Percentiles rank a stretch among this genome's conserved stretches.
Evolutionary conservation across 176 grass and related monocot species (phyloP).

Genomic region (Dactylis glomerata): DNA sequence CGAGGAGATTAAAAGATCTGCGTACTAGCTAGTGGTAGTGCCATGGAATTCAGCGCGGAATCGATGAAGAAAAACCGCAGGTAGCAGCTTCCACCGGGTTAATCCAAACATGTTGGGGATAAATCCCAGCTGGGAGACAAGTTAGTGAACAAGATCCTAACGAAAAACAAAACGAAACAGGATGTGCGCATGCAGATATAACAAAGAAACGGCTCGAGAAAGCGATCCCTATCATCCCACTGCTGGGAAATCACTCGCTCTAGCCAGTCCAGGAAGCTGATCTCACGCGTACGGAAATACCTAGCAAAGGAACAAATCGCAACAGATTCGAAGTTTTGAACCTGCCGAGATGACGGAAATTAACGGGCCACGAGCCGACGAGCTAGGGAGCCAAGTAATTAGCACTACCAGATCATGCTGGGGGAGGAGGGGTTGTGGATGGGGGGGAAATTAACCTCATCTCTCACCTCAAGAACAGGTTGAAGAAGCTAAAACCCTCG

Average conservation of each 20-base stretch:
- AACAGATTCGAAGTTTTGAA: background rate
- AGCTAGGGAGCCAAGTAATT: background rate
- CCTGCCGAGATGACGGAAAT: background rate
- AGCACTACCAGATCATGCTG: background rate
- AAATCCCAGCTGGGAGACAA: background rate
- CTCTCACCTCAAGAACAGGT: constrained; percentile 21
- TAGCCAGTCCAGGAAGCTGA: too few relatives aligned
- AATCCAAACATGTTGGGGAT: background rate
- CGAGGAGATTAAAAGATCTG: background rate
- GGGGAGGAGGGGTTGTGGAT: too few relatives aligned
- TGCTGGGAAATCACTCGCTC: too few relatives aligned
- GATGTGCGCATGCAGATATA: background rate
- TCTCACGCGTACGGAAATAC: too few relatives aligned
- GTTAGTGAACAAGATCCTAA: background rate
- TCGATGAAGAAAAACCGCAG: too few relatives aligned
- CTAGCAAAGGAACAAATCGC: background rate
- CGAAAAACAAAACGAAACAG: background rate
- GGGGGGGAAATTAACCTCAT: background rate
- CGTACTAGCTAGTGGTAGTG: background rate
- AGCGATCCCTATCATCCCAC: too few relatives aligned
- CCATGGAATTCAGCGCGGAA: background rate
- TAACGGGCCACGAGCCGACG: background rate
- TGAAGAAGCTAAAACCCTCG: background rate
- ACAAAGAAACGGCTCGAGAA: too few relatives aligned
- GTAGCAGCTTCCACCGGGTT: background rate